A percentile compares a stretch with the other conserved stretches of the same genome.
phyloP scores from a whole-genome alignment of 148 eudicot species.

The Mesembryanthemum crystallinum region DNA sequence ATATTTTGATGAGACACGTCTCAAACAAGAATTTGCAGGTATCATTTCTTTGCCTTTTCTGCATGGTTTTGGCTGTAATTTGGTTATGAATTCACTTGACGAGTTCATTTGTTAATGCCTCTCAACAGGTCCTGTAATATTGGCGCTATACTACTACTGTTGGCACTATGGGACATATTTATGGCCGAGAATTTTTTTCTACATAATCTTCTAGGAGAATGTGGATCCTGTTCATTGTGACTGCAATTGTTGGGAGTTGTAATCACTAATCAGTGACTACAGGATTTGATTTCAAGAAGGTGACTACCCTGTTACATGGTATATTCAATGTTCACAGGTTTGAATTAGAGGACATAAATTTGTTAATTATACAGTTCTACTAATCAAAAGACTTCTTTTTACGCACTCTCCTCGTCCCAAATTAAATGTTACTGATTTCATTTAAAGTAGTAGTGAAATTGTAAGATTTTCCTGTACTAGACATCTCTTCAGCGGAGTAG shows the following conservation, averaged over 20 bases:
- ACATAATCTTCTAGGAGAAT: background rate
- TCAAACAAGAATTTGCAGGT: too few relatives aligned
- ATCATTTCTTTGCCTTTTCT: background rate
- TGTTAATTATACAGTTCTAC: too few relatives aligned
- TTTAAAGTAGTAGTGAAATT: too few relatives aligned
- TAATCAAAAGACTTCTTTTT: too few relatives aligned
- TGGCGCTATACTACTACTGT: background rate
- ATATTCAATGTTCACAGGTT: background rate
- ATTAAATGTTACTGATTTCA: too few relatives aligned
- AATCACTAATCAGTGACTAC: background rate
- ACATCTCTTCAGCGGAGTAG: too few relatives aligned
- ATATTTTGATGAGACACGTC: too few relatives aligned
- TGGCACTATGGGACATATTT: background rate
- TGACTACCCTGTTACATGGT: background rate
- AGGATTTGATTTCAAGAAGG: background rate
- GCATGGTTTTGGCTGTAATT: background rate
- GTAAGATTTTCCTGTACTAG: too few relatives aligned
- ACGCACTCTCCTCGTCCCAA: too few relatives aligned
- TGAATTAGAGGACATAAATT: background rate
- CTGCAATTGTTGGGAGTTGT: background rate
- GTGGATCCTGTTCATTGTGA: background rate
- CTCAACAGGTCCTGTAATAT: background rate
- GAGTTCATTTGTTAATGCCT: background rate
- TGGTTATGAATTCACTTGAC: background rate
- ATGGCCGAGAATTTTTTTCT: background rate